phyloP scores from a whole-genome alignment of 225 moss, liverwort and hornwort genomes.

The Sphagnum tenellum region DNA sequence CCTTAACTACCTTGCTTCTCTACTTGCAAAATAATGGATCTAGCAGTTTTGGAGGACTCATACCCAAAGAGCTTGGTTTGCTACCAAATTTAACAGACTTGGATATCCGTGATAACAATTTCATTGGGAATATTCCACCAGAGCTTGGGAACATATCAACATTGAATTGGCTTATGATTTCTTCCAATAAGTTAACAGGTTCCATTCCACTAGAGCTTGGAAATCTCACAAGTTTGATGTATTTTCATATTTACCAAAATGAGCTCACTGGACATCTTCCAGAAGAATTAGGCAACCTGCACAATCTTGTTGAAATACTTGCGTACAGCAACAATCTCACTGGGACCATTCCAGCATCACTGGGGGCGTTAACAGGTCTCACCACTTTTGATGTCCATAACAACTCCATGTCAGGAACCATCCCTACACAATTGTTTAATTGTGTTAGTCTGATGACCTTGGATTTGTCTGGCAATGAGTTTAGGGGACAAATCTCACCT shows the following conservation, averaged over 20 bases:
- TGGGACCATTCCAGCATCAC: not conserved
- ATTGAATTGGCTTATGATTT: no score
- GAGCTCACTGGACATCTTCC: no score
- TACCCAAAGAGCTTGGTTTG: conserved; percentile 39
- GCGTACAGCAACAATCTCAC: not conserved
- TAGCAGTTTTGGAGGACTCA: conserved; percentile 21
- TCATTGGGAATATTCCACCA: conserved; percentile 13
- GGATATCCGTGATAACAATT: conserved; percentile 28
- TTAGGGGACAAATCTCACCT: conserved; percentile 11
- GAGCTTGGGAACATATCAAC: not conserved
- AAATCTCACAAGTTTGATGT: not conserved
- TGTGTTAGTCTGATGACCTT: conserved; percentile 1
- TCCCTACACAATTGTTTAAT: conserved; percentile 5
- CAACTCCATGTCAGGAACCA: conserved; percentile 4
- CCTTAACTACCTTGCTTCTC: conserved; percentile 28
- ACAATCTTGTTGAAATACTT: no score
- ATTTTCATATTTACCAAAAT: not conserved
- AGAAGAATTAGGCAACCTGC: no score
- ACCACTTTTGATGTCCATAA: conserved; percentile 31
- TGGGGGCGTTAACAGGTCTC: conserved; percentile 3
- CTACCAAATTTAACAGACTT: conserved; percentile 26
- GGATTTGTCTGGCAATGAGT: conserved; percentile 5
- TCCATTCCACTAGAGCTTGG: no score
- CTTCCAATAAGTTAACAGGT: no score
- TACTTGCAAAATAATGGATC: conserved; percentile 22